Percentiles rank a stretch among this genome's conserved stretches.
Evolutionary conservation across 148 eudicot genomes (phyloP).

Genomic region (Heliosperma pusillum): DNA sequence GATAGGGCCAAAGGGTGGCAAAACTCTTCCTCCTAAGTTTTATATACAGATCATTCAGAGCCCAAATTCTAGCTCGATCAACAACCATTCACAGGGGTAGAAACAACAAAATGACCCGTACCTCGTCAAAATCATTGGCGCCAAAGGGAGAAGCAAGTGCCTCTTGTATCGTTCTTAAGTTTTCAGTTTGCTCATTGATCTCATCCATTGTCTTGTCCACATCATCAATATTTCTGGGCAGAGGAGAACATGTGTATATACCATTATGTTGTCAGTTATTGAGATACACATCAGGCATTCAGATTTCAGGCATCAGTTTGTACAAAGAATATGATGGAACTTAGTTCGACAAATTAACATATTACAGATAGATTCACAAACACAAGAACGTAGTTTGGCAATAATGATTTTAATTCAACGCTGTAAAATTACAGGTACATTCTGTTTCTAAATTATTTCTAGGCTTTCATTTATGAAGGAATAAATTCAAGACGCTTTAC

Average conservation of each 20-base stretch:
- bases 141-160: conserved; percentile 60
- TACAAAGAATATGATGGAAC: background rate
- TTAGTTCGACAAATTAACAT: background rate
- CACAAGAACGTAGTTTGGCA: background rate
- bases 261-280: conserved; percentile 3
- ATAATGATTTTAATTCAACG: too few relatives aligned
- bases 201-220: conserved; percentile 87
- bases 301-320: background rate
- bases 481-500: too few relatives aligned
- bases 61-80: background rate
- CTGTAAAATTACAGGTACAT: too few relatives aligned
- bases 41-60: background rate
- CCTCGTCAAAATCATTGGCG: conserved; percentile 63
- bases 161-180: conserved; percentile 66
- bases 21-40: too few relatives aligned
- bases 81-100: background rate
- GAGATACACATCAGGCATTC: background rate
- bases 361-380: background rate
- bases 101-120: conserved; percentile 6
- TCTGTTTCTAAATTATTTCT: too few relatives aligned
- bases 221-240: conserved; percentile 63
- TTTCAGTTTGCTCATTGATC: conserved; percentile 69
- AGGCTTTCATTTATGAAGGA: too few relatives aligned
- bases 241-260: background rate
- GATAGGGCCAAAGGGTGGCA: background rate